phyloP scores from a whole-genome alignment of 2,329 filamentous ascomycete species.

The Tolypocladium nubicola region DNA sequence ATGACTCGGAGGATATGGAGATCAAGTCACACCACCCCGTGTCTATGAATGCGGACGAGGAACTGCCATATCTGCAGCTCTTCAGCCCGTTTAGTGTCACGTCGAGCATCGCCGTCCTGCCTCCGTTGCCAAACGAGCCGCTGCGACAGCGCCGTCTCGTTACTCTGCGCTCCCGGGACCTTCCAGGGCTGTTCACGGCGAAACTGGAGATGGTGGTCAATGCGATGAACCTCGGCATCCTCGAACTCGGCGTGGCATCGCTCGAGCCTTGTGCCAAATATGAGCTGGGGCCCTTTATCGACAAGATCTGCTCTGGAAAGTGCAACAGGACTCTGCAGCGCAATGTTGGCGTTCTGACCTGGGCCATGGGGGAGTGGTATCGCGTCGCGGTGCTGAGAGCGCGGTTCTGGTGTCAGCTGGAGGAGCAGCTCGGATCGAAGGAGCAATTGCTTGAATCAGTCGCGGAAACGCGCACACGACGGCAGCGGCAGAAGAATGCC shows the following conservation, averaged over 20 bases:
- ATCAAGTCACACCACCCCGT: conserved; percentile 54
- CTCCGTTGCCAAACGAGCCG: conserved; percentile 19
- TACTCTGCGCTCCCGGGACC: conserved; percentile 29
- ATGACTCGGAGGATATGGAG: conserved; percentile 23
- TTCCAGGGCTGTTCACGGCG: conserved; percentile 44
- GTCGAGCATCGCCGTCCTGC: conserved; percentile 39
- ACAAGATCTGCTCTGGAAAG: conserved; percentile 26
- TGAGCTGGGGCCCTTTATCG: conserved; percentile 47
- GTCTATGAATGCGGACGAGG: conserved; percentile 50
- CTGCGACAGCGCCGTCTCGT: conserved; percentile 46
- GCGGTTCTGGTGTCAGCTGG: conserved; percentile 48
- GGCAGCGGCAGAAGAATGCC: conserved; percentile 10
- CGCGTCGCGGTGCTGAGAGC: conserved; percentile 50
- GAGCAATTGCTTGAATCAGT: conserved; percentile 14
- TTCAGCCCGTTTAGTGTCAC: conserved; percentile 59
- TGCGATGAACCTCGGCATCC: conserved; percentile 38
- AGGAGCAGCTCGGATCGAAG: conserved; percentile 31
- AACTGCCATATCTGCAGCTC: conserved; percentile 57
- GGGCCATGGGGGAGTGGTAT: conserved; percentile 61
- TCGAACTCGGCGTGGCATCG: conserved; percentile 39
- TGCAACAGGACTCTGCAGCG: conserved; percentile 35
- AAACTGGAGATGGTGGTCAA: conserved; percentile 49
- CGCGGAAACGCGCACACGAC: conserved; percentile 12
- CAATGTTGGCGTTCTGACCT: conserved; percentile 51
- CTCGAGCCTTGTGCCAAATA: conserved; percentile 47